Evolutionary conservation across 208 protist species (phyloP), one percentile per base, ranked within the genome.

Genomic region (Leishmania turanica): DNA sequence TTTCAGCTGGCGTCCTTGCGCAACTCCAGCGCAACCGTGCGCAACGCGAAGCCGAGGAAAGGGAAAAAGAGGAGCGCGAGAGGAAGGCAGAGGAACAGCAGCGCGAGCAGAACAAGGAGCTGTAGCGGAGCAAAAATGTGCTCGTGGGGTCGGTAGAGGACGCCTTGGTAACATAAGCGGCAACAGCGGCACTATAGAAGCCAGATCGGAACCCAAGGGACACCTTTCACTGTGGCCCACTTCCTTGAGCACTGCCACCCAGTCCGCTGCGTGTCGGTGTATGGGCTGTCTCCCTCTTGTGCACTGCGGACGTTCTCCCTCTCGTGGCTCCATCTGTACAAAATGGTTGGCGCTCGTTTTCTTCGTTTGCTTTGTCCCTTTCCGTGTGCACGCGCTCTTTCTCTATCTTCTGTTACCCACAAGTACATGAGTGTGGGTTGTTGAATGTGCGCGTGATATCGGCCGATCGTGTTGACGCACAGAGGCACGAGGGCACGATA

Each of bases 1-100:
- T 79, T 51, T 74, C 80, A 17, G n/a, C 47, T 1, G 21, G 21
- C 51, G 76, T 72, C 17, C 21, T 11, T 9, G 62, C n/a, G 53
- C 75, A 85, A 51, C 45, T 78, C 69, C 34, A 85, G 60, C 82
- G n/a, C 34, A 85, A 70, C 71, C 72, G 74, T n/a, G 51, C 47
- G 3, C 65, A 53, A 7, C 80, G 73, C 9, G 80, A 83, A 37
- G 80, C 75, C 9, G 49, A 84, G 58, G 42, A 53, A 51, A 40
- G 45, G 7, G 13, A 58, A 58, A 58, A 49, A 8, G 45, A 49
- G 45, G 45, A 49, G 45, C 45, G 45, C 13, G 45, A 49, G 45
- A 49, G 9, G 19, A 62, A 62, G 56, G 56, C 19, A 19, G 49
- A 51, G 47, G 74, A 84, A 40, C 45, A 15, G 65, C 49, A 78